Conservation (phyloP, 2,329 filamentous ascomycete genomes). For the Claviceps citrina region DNA sequence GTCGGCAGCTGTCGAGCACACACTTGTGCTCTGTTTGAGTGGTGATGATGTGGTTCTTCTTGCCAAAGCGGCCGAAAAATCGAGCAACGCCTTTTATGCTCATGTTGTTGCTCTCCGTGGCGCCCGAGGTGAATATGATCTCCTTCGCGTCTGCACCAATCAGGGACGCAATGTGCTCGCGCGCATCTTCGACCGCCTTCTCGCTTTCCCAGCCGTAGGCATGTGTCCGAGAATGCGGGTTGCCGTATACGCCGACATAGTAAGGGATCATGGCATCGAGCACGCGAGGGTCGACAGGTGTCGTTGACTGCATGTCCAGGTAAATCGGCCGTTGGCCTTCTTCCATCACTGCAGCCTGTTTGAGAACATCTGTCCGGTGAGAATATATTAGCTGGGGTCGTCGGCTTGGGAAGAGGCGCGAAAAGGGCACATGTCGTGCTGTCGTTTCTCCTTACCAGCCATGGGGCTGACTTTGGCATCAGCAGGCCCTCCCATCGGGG, state of each 20-base stretch:
- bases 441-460: constrained; percentile 28
- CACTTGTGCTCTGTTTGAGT: constrained; percentile 98
- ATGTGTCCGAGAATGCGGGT: constrained; percentile 92
- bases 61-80: constrained; percentile 82
- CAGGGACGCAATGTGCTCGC: constrained; percentile 66
- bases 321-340: constrained; percentile 90
- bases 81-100: constrained; percentile 95
- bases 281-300: constrained; percentile 83
- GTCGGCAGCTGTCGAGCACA: constrained; percentile 89
- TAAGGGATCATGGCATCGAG: constrained; percentile 94
- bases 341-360: constrained; percentile 85
- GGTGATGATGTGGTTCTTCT: constrained; percentile 98
- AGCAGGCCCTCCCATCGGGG: constrained; percentile 16
- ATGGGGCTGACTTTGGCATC: constrained; percentile 63
- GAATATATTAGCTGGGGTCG: not conserved
- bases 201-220: constrained; percentile 98
- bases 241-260: constrained; percentile 85
- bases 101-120: constrained; percentile 99
- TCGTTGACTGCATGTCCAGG: constrained; percentile 95
- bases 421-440: not conserved
- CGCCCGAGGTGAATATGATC: constrained; percentile 96
- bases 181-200: constrained; percentile 76
- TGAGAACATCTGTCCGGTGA: constrained; percentile 53
- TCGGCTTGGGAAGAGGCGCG: not conserved
- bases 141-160: constrained; percentile 94